Percentiles rank a stretch among this genome's conserved stretches.
Conservation (phyloP, 352 stramenopile species). For the Phytophthora constricta region DNA sequence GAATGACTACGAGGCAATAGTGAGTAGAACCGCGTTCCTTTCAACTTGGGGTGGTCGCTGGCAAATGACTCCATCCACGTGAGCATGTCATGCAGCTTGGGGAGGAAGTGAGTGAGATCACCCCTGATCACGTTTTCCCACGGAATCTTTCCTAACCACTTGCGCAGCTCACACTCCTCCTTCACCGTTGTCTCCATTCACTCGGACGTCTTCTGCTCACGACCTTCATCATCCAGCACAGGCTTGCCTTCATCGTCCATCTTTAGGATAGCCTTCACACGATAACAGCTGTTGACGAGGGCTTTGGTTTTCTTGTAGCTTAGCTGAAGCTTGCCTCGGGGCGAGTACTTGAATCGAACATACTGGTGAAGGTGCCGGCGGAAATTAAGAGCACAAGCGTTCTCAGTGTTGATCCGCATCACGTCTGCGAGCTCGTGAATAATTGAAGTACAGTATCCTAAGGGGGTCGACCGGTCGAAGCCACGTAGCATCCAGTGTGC, state of each 20-base stretch:
- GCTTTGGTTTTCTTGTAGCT: not conserved
- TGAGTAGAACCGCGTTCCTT: conserved; percentile 16
- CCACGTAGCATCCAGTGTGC: too few relatives aligned
- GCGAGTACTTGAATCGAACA: conserved; percentile 7
- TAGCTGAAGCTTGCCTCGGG: not conserved
- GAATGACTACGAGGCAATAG: conserved; percentile 7
- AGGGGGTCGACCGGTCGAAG: too few relatives aligned
- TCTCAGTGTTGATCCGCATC: not conserved
- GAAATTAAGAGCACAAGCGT: conserved; percentile 17
- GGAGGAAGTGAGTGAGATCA: conserved; percentile 13
- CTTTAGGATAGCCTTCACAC: not conserved
- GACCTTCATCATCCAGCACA: not conserved
- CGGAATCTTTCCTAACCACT: conserved; percentile 6
- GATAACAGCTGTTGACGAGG: conserved; percentile 9
- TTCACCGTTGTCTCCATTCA: conserved; percentile 1
- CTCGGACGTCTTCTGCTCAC: not conserved
- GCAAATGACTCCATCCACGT: conserved; percentile 10
- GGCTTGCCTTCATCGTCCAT: conserved; percentile 1
- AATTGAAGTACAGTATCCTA: not conserved
- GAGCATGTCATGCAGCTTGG: conserved; percentile 9
- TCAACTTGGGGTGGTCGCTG: conserved; percentile 3
- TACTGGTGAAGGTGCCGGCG: conserved; percentile 11
- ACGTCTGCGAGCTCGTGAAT: not conserved
- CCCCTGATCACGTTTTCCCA: conserved; percentile 1
- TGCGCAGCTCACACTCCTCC: conserved; percentile 5